These are phyloP conservation scores for Aphanocladium album DNA, from an alignment of 2,329 filamentous ascomycete species.

Conservation along the genomic window DNA sequence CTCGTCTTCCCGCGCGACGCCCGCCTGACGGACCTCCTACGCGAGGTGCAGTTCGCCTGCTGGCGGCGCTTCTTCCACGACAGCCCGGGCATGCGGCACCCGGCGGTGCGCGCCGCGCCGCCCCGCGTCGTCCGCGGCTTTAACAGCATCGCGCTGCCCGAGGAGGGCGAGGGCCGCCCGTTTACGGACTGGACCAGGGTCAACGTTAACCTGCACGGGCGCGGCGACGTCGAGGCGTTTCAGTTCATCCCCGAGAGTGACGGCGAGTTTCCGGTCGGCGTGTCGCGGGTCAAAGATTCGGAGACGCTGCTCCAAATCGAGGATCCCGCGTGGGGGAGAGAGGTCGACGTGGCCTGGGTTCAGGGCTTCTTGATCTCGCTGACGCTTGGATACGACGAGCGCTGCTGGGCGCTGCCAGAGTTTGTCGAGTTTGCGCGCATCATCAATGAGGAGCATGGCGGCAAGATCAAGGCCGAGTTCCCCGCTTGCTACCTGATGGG, in stretches of 20 bases:
- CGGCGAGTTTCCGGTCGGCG: background rate
- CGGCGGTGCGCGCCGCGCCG: background rate
- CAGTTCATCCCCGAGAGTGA: background rate
- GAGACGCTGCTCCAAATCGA: background rate
- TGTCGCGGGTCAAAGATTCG: background rate
- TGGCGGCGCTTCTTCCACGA: background rate
- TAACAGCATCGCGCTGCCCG: background rate
- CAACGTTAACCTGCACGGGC: background rate
- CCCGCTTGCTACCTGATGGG: background rate
- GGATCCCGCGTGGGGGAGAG: background rate
- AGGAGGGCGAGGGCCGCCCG: background rate
- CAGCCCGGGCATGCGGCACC: background rate
- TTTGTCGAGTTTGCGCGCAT: background rate
- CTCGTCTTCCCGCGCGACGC: background rate
- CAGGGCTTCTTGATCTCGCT: background rate
- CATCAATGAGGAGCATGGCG: conserved; percentile 4
- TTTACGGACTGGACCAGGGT: background rate
- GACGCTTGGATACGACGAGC: background rate
- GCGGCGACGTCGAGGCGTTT: background rate
- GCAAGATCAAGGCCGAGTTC: background rate
- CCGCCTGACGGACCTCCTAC: background rate
- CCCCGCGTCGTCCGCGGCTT: background rate
- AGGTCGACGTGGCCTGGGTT: background rate
- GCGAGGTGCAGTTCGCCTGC: background rate
- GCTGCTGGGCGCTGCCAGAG: background rate